Percentiles rank a stretch among this genome's conserved stretches.
Conservation (phyloP, 2,329 filamentous ascomycete genomes). For the Aspergillus tubingensis region DNA sequence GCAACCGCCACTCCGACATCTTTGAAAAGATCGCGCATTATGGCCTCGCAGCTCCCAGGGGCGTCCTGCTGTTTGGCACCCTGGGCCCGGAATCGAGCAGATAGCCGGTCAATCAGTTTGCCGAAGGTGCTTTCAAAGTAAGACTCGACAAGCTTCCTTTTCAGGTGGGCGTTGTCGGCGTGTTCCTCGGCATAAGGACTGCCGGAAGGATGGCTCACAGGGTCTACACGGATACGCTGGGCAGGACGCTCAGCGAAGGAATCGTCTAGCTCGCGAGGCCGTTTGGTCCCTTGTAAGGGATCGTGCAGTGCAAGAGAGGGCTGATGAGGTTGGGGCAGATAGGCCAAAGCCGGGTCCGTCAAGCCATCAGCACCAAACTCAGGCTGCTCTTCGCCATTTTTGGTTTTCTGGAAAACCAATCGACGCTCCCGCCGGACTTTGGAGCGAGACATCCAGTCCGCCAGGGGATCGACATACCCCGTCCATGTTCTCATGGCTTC, state of each 20-base stretch:
- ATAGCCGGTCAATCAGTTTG: constrained; percentile 19
- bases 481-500: constrained; percentile 5
- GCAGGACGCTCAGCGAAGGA: constrained; percentile 13
- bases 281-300: constrained; percentile 8
- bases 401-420: not conserved
- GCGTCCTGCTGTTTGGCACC: constrained; percentile 9
- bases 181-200: constrained; percentile 3
- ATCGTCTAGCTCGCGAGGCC: constrained; percentile 17
- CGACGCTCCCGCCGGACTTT: not conserved
- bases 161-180: not conserved
- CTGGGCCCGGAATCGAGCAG: constrained; percentile 16
- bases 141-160: constrained; percentile 7
- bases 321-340: not conserved
- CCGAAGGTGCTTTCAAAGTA: constrained; percentile 17
- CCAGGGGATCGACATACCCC: not conserved
- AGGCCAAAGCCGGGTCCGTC: not conserved
- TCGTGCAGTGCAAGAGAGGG: not conserved
- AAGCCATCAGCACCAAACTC: not conserved
- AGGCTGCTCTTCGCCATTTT: not conserved
- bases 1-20: constrained; percentile 21
- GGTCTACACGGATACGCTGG: constrained; percentile 15
- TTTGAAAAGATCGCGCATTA: constrained; percentile 22
- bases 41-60: constrained; percentile 19
- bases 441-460: not conserved
- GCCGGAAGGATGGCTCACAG: constrained; percentile 7